Conservation (phyloP, 257 asterid species). For the Ajuga chamaepitys region DNA sequence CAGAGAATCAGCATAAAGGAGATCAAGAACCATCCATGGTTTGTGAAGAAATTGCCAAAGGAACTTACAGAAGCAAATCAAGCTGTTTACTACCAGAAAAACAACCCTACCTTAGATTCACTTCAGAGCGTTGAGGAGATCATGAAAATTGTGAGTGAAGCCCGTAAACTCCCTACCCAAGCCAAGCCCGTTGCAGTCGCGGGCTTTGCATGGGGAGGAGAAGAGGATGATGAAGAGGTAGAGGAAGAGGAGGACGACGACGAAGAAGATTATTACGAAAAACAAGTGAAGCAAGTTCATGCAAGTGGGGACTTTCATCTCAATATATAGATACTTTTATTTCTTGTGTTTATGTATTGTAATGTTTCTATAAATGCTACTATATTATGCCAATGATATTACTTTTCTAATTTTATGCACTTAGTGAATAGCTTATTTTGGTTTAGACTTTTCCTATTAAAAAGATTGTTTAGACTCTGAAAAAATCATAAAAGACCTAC, state of each 20-base stretch:
- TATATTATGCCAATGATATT: too few relatives aligned
- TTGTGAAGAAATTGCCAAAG: slow-evolving; percentile 57
- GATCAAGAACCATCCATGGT: slow-evolving; percentile 58
- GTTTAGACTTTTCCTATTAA: too few relatives aligned
- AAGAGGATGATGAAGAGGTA: slow-evolving; percentile 22
- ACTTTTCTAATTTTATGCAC: too few relatives aligned
- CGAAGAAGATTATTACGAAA: slow-evolving; percentile 64
- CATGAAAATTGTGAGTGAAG: slow-evolving; percentile 69
- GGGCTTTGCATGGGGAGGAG: slow-evolving; percentile 60
- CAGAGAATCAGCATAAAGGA: slow-evolving; percentile 58
- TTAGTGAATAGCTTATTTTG: too few relatives aligned
- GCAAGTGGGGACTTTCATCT: slow-evolving; percentile 68
- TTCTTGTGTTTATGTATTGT: not conserved
- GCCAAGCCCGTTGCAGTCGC: slow-evolving; percentile 26
- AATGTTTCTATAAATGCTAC: too few relatives aligned
- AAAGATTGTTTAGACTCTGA: too few relatives aligned
- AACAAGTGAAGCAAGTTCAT: slow-evolving; percentile 56
- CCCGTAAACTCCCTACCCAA: slow-evolving; percentile 37
- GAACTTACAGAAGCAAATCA: slow-evolving; percentile 54
- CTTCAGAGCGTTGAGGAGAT: slow-evolving; percentile 60
- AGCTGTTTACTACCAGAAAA: slow-evolving; percentile 44
- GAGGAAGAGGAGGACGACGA: slow-evolving; percentile 18
- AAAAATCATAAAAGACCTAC: too few relatives aligned
- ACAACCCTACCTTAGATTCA: slow-evolving; percentile 42
- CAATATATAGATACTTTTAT: not conserved